Evolutionary conservation across 2,329 filamentous ascomycete genomes (phyloP).

Genomic region (Clonostachys sp.): DNA sequence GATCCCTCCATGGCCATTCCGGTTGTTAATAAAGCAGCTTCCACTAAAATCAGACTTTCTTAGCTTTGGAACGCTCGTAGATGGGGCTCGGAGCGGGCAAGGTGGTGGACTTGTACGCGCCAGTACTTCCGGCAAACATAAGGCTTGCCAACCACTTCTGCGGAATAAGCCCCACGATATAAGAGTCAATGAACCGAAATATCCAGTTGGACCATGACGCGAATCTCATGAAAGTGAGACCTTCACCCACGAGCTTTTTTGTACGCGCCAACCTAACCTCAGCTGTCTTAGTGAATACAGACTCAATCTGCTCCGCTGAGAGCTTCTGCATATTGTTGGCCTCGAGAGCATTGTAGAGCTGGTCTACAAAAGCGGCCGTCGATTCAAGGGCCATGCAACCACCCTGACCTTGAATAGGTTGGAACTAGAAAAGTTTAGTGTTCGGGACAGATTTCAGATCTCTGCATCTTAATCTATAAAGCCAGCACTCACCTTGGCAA

Average conservation of each 20-base stretch:
- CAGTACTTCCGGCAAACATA: background rate
- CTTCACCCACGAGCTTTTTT: background rate
- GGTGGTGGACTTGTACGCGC: background rate
- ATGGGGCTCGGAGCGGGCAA: background rate
- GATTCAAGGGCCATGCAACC: background rate
- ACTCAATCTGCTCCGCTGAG: background rate
- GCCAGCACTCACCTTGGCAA: conserved; percentile 25
- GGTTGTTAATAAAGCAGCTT: no score
- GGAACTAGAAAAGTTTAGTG: background rate
- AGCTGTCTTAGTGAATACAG: background rate
- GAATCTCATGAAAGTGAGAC: background rate
- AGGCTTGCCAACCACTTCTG: background rate
- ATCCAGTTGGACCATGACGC: background rate
- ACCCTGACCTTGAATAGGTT: background rate
- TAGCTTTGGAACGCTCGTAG: background rate
- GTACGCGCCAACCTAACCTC: background rate
- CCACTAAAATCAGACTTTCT: no score
- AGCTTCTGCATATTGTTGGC: background rate
- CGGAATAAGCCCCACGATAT: background rate
- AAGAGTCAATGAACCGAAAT: background rate
- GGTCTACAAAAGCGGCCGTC: background rate
- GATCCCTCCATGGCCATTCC: no score
- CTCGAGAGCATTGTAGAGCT: background rate
- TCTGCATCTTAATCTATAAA: background rate
- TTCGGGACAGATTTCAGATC: background rate